These are phyloP conservation scores for Saccharomyces hybrid DNA, from an alignment of 1,139 yeast genomes.

Conservation along the genomic window DNA sequence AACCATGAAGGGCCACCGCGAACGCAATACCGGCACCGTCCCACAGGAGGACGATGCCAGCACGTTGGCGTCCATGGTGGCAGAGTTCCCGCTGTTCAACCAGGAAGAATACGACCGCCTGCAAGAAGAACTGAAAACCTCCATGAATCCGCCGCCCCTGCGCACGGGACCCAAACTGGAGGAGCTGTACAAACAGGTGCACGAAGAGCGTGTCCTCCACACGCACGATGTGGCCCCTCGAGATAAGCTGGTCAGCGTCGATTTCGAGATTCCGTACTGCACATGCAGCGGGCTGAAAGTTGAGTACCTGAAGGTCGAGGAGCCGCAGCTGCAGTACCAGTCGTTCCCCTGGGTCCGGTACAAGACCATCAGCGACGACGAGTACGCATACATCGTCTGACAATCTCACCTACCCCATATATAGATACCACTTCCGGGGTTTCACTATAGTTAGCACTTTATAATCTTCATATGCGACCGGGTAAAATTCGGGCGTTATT, in stretches of 20 bases:
- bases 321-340: conserved; percentile 60
- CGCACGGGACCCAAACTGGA: conserved; percentile 32
- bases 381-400: conserved; percentile 28
- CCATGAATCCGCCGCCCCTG: conserved; percentile 39
- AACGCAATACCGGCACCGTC: conserved; percentile 22
- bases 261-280: conserved; percentile 60
- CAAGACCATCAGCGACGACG: conserved; percentile 48
- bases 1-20: conserved; percentile 41
- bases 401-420: neutral
- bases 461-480: conserved; percentile 11
- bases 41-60: neutral
- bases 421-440: neutral
- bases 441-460: conserved; percentile 4
- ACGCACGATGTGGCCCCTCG: conserved; percentile 25
- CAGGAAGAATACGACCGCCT: conserved; percentile 44
- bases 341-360: conserved; percentile 80
- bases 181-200: conserved; percentile 29
- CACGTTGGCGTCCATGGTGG: conserved; percentile 41
- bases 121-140: conserved; percentile 37
- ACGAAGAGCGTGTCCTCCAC: conserved; percentile 35
- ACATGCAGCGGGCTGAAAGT: conserved; percentile 67
- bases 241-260: conserved; percentile 40
- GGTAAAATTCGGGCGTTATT: neutral
- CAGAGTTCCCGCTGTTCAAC: conserved; percentile 56
- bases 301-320: conserved; percentile 61